Conservation (phyloP, 208 protist genomes). For the Wallacemonas collosoma region DNA sequence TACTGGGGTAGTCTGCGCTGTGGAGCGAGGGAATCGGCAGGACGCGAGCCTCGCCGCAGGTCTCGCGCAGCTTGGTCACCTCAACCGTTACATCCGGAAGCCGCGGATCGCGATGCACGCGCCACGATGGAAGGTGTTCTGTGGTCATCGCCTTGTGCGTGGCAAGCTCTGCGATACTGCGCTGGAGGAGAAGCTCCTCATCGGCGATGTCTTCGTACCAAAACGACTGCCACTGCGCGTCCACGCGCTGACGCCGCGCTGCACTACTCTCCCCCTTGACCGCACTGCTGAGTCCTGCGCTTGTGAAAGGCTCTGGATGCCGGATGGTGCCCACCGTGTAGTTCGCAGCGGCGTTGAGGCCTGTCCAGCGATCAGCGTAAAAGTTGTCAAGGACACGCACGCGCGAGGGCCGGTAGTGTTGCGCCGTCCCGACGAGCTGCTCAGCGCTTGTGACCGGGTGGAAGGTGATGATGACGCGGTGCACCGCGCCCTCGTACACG, state of each 20-base stretch:
- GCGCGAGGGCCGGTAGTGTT: too few species aligned
- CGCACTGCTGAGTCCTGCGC: conserved; percentile 11
- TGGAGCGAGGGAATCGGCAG: conserved; percentile 3
- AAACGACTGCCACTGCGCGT: conserved; percentile 32
- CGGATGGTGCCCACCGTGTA: neutral
- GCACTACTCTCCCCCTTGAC: conserved; percentile 22
- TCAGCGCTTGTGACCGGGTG: neutral
- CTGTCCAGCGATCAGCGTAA: conserved; percentile 36
- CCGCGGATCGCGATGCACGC: neutral
- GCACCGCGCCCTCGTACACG: conserved; percentile 10
- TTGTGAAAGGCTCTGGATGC: conserved; percentile 3
- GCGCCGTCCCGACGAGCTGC: neutral
- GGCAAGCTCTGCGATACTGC: conserved; percentile 29
- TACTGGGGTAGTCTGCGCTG: neutral
- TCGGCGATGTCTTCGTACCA: conserved; percentile 34
- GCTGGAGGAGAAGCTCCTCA: conserved; percentile 36
- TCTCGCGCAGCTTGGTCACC: neutral
- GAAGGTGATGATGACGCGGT: neutral
- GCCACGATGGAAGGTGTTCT: neutral
- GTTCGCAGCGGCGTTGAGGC: conserved; percentile 19
- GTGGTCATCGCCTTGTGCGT: conserved; percentile 14
- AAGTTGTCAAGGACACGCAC: conserved; percentile 12
- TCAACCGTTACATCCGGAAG: conserved; percentile 1
- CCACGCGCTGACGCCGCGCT: conserved; percentile 26
- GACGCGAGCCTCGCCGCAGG: neutral